phyloP scores from a whole-genome alignment of 345 rosid species.

The Populus simonii region DNA sequence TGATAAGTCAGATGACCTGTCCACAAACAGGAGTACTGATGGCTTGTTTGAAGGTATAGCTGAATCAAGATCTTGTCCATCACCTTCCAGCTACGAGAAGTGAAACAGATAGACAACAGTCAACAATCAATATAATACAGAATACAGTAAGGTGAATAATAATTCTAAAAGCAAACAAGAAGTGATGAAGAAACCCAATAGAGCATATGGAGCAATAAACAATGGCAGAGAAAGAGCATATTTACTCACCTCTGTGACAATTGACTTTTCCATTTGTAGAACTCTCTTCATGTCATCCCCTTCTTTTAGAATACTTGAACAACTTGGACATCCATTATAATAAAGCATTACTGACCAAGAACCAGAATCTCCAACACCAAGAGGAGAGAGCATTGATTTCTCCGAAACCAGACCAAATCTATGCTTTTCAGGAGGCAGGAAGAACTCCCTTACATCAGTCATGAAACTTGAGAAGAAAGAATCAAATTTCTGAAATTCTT shows the following conservation, averaged over 20 bases:
- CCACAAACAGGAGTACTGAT: constrained; percentile 77
- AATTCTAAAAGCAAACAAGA: neutral
- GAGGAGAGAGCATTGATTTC: constrained; percentile 49
- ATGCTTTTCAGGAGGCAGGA: constrained; percentile 61
- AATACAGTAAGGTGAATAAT: neutral
- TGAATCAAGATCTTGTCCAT: constrained; percentile 45
- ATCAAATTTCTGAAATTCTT: constrained; percentile 62
- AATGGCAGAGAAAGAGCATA: neutral
- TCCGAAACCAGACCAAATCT: constrained; percentile 76
- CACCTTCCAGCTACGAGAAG: constrained; percentile 57
- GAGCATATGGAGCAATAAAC: neutral
- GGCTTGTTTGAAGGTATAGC: constrained; percentile 67
- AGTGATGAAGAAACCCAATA: neutral
- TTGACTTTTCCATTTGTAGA: constrained; percentile 43
- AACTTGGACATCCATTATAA: constrained; percentile 67
- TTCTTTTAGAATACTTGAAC: constrained; percentile 62
- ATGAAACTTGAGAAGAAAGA: constrained; percentile 59
- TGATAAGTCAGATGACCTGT: constrained; percentile 58
- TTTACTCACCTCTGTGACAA: constrained; percentile 58
- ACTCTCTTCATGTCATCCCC: constrained; percentile 48
- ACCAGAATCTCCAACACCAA: constrained; percentile 46
- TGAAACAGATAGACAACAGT: constrained; percentile 1
- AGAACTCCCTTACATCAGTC: constrained; percentile 55
- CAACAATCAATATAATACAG: neutral
- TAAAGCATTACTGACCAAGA: constrained; percentile 65